Base-by-base conservation (phyloP, 768 basidiomycete genomes). In the Galerina sulciceps region DNA sequence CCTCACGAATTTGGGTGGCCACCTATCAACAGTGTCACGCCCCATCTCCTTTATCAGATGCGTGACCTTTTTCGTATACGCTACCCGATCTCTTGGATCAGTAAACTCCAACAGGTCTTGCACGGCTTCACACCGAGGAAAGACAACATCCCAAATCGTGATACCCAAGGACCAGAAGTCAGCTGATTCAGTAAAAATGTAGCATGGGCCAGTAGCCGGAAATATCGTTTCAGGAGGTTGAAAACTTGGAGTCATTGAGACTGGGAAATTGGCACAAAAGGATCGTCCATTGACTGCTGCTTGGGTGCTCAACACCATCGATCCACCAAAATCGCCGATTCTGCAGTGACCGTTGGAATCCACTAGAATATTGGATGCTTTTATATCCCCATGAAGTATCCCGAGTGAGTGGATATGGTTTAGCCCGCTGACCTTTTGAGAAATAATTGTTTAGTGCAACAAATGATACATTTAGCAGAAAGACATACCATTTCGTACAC, bases 311-410 rank as follows among this genome's bases (percentile, higher is more conserved):
- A 44, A 15, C 20, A 46, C 3, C 34, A 47, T n/a, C 8, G 35
- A 18, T 23, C 41, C 58, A 31, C 58, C 58, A 22, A 54, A 54
- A 18, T 55, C 58, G 11, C 36, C 52, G n/a, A 55, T 53, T 37
- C 41, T 53, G 40, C 53, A 55, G 40, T 50, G 53, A 13, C 54
- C 48, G 2, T 13, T 4, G n/a, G 20, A 20, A 37, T 41, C 43
- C 6, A 60, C 8, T 17, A 60, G 45, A 34, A 60, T 46, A n/a
- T 52, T 60, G 15, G 17, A 23, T 0, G 41, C 47, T 10, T 52
- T 55, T 26, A 60, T 50, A 22, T 60, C 54, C 17, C 14, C 10
- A 41, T 60, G 59, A 18, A 60, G 51, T 5, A 55, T 45, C 17
- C 53, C 59, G 6, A 59, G 43, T 6, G n/a, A 17, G 44, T 59